Evolutionary conservation across 176 grass and related monocot genomes (phyloP), one percentile per base, ranked within the genome.

Genomic region (Carex pumila): DNA sequence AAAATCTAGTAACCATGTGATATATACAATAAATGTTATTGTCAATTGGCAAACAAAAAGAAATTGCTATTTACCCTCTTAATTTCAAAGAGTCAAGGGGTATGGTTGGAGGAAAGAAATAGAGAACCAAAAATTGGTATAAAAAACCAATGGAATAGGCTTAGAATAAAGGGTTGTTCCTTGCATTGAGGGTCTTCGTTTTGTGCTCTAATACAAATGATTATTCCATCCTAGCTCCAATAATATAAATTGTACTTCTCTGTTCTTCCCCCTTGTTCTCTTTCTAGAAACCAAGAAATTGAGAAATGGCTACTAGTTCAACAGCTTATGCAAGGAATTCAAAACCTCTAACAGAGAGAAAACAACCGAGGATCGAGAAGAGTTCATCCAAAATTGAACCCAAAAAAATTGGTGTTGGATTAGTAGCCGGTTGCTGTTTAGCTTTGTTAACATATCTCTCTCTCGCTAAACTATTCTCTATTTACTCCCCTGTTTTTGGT

Each of bases 401-500:
- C 64, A 86, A 84, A 82, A 94, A 94, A 78, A 85, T 94, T 61
- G 89, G 74, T 22, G 65, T 86, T 25, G 92, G 92, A 53, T 86
- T 94, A 58, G 8, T 90, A 22, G 89, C 92, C 31, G 89, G 89
- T 11, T 88, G 85, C 45, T 90, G 92, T 76, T 84, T 94, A 60
- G 87, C 88, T 18, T 82, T 94, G 65, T 89, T 94, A 52, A 91
- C 92, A 50, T 94, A 94, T 41, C 76, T 94, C 53, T 91, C 92
- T 70, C 85, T 91, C 9, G 83, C 89, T 70, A 94, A 91, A 85
- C 64, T 94, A 70, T 91, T 91, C 87, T 88, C 89, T 5, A 86
- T 94, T 85, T 89, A 94, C 75, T 91, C 89, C 66, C 92, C 89
- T 30, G 92, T 91, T 13, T 89, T 94, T 56, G 87, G 92, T 89